Evolutionary conservation across 495 filamentous ascomycete species (phyloP).

Genomic region (Hypoxylon subgilvum): DNA sequence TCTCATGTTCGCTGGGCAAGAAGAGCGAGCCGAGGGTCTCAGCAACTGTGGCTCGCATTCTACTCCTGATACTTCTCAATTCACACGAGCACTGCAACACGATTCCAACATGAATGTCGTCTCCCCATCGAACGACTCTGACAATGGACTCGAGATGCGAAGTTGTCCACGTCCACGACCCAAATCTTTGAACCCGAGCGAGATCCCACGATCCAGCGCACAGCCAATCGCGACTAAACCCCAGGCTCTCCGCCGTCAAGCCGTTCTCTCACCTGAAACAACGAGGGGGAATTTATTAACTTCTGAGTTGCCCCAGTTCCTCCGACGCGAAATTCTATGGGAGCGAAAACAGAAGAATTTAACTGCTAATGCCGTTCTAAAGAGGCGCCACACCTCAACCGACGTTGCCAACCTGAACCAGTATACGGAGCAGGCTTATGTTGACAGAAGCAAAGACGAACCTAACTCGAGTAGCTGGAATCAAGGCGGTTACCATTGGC

Average conservation of each 20-base stretch:
- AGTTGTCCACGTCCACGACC: constrained; percentile 48
- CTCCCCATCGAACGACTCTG: constrained; percentile 70
- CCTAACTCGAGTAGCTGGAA: constrained; percentile 56
- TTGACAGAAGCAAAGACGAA: constrained; percentile 53
- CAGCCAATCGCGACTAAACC: constrained; percentile 86
- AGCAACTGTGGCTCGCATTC: constrained; percentile 75
- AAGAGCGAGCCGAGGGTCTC: constrained; percentile 66
- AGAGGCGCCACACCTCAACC: constrained; percentile 88
- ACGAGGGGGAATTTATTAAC: constrained; percentile 96
- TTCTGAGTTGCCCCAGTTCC: constrained; percentile 73
- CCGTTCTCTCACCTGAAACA: constrained; percentile 81
- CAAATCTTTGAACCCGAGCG: constrained; percentile 59
- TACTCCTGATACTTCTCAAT: constrained; percentile 75
- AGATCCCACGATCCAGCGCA: constrained; percentile 69
- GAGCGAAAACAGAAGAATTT: constrained; percentile 71
- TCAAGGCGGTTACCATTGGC: constrained; percentile 58
- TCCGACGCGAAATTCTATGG: constrained; percentile 56
- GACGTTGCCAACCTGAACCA: constrained; percentile 83
- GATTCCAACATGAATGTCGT: constrained; percentile 75
- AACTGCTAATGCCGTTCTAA: constrained; percentile 84
- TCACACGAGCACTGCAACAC: constrained; percentile 73
- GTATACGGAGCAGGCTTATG: constrained; percentile 65
- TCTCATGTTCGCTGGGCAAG: constrained; percentile 80
- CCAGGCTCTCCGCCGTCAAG: constrained; percentile 66
- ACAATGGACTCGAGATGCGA: constrained; percentile 73